Evolutionary conservation across 2,329 filamentous ascomycete species (phyloP).

Genomic region (Orbilia ellipsospora): DNA sequence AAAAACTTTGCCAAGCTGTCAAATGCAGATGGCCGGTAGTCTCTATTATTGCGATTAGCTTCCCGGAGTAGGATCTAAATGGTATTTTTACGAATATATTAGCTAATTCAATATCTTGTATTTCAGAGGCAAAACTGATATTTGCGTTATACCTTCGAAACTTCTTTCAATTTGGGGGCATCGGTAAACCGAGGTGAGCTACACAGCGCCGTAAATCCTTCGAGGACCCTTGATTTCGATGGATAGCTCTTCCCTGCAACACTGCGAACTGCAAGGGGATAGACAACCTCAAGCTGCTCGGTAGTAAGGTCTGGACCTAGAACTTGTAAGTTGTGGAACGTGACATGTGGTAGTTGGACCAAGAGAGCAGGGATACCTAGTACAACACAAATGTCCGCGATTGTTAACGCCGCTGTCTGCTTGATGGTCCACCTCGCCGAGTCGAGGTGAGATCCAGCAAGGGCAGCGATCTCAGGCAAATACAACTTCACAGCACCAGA

Average conservation of each 20-base stretch:
- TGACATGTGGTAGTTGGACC: conserved; percentile 42
- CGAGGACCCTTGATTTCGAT: conserved; percentile 86
- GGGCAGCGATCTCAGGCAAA: conserved; percentile 79
- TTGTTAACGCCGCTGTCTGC: conserved; percentile 83
- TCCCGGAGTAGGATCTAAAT: conserved; percentile 79
- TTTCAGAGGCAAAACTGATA: conserved; percentile 64
- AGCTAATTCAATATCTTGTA: conserved; percentile 64
- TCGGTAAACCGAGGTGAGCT: conserved; percentile 48
- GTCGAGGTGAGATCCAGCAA: conserved; percentile 76
- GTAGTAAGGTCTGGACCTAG: conserved; percentile 70
- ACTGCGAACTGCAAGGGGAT: conserved; percentile 84
- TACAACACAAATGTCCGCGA: conserved; percentile 77
- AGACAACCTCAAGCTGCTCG: conserved; percentile 73
- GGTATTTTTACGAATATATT: conserved; percentile 55
- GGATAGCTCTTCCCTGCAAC: conserved; percentile 90
- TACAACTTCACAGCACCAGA: conserved; percentile 84
- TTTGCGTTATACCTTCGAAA: conserved; percentile 65
- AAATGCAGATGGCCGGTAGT: conserved; percentile 81
- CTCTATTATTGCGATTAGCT: conserved; percentile 89
- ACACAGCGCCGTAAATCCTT: conserved; percentile 78
- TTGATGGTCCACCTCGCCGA: conserved; percentile 90
- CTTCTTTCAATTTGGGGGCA: conserved; percentile 38
- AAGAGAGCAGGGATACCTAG: conserved; percentile 69
- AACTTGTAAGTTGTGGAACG: conserved; percentile 54
- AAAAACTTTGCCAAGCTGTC: conserved; percentile 77